phyloP scores from a whole-genome alignment of 768 basidiomycete species.

The Boletus sensibilis region DNA sequence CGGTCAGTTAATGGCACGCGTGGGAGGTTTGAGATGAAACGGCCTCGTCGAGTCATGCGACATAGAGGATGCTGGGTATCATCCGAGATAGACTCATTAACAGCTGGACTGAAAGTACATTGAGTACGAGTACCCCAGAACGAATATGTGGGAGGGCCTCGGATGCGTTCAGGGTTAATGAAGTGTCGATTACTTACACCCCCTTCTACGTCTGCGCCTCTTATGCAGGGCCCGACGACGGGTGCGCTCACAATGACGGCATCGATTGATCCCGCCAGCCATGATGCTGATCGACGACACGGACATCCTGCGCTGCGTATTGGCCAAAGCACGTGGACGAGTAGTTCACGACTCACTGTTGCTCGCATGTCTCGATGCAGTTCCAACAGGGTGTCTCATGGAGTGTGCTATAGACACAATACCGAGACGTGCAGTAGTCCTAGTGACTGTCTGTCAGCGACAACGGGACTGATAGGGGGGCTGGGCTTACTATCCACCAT shows the following conservation, averaged over 20 bases:
- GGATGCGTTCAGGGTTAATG: neutral
- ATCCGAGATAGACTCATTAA: neutral
- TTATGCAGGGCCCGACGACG: neutral
- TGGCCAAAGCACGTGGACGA: neutral
- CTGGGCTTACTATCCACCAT: conserved; percentile 11
- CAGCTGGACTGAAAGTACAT: neutral
- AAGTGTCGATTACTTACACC: neutral
- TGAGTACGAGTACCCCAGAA: neutral
- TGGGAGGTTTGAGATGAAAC: neutral
- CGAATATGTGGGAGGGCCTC: neutral
- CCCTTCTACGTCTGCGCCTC: neutral
- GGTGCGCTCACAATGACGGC: conserved; percentile 2
- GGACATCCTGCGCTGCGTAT: neutral
- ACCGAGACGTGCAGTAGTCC: neutral
- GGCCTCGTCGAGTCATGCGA: neutral
- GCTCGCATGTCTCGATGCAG: conserved; percentile 1
- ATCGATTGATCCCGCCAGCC: neutral
- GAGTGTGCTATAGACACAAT: conserved; percentile 1
- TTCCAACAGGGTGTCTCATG: conserved; percentile 1
- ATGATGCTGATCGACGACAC: conserved; percentile 1
- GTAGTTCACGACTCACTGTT: neutral
- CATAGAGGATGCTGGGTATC: neutral
- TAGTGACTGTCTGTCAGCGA: neutral
- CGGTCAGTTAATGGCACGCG: neutral
- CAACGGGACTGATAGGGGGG: neutral